These are phyloP conservation scores for Xylaria sp. DNA, from an alignment of 2,329 filamentous ascomycete genomes.

Conservation along the genomic window DNA sequence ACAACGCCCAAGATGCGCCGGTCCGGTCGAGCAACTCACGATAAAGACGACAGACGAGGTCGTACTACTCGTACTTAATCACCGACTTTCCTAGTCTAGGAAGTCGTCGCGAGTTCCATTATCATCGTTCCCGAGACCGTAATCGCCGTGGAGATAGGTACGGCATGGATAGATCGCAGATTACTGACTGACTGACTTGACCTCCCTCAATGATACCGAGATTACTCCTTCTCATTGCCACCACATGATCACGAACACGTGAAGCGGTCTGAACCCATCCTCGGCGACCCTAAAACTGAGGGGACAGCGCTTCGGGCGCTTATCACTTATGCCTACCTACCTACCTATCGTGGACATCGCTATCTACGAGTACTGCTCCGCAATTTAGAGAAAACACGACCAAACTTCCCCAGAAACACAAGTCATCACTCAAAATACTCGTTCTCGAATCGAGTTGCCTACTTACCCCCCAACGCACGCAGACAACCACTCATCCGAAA, in stretches of 20 bases:
- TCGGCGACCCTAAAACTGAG: neutral
- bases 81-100: neutral
- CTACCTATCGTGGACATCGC: too few relatives aligned
- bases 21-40: too few relatives aligned
- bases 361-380: too few relatives aligned
- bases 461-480: too few relatives aligned
- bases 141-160: neutral
- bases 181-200: neutral
- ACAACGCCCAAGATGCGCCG: too few relatives aligned
- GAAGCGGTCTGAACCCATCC: neutral
- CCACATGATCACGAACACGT: neutral
- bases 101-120: neutral
- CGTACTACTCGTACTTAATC: too few relatives aligned
- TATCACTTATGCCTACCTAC: too few relatives aligned
- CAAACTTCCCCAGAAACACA: neutral
- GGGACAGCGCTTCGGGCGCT: too few relatives aligned
- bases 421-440: neutral
- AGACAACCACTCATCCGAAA: too few relatives aligned
- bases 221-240: neutral
- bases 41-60: too few relatives aligned
- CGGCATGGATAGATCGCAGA: neutral
- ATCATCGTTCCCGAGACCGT: neutral
- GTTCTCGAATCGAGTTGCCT: neutral
- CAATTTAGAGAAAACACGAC: neutral
- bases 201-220: neutral